Percentiles rank a stretch among this genome's conserved stretches.
phyloP scores from a whole-genome alignment of 768 basidiomycete species.

The Boletus subparvulus region DNA sequence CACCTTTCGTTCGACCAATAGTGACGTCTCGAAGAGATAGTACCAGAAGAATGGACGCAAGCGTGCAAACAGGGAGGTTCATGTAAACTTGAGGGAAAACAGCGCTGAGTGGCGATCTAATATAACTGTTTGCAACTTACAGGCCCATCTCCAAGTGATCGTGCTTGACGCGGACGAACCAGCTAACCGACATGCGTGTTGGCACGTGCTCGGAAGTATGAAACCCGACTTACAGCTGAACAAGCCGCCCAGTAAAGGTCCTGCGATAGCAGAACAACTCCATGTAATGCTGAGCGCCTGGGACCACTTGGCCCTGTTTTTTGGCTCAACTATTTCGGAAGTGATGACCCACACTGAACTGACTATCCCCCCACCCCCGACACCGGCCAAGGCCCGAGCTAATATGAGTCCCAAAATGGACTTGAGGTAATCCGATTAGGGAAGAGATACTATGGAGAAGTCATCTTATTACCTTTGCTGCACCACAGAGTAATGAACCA shows the following conservation, averaged over 20 bases:
- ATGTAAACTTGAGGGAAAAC: slow-evolving; percentile 59
- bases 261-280: slow-evolving; percentile 83
- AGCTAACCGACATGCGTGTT: slow-evolving; percentile 28
- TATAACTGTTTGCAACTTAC: slow-evolving; percentile 45
- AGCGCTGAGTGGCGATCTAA: slow-evolving; percentile 17
- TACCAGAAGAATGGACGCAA: slow-evolving; percentile 56
- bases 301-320: slow-evolving; percentile 76
- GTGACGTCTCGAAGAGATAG: slow-evolving; percentile 60
- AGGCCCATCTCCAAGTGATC: slow-evolving; percentile 82
- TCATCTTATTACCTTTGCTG: slow-evolving; percentile 54
- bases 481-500: slow-evolving; percentile 79
- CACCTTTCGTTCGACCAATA: slow-evolving; percentile 43
- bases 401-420: slow-evolving; percentile 62
- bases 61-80: slow-evolving; percentile 72
- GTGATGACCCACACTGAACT: slow-evolving; percentile 85
- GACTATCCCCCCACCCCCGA: slow-evolving; percentile 88
- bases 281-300: slow-evolving; percentile 83
- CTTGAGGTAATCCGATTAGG: slow-evolving; percentile 26
- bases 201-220: slow-evolving; percentile 14
- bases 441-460: slow-evolving; percentile 15
- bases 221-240: slow-evolving; percentile 62
- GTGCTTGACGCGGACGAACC: slow-evolving; percentile 19
- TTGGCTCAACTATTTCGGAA: slow-evolving; percentile 75
- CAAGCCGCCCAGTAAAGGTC: slow-evolving; percentile 77
- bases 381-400: slow-evolving; percentile 64